These are phyloP conservation scores for Fraxinus quadrangulata DNA, from an alignment of 257 asterid genomes.

Conservation along the genomic window DNA sequence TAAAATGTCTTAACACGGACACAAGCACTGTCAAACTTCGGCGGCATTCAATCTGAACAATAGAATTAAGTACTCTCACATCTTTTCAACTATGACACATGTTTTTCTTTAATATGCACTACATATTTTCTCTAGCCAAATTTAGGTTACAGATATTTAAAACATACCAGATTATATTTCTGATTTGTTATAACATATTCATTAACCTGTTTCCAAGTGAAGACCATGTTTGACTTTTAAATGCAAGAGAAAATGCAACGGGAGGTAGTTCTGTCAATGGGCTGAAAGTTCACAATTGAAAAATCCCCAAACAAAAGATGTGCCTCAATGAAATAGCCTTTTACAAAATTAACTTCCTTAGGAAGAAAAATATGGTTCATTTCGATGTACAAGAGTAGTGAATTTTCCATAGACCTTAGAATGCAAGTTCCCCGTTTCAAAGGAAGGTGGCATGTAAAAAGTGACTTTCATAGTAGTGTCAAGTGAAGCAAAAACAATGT, in stretches of 20 bases:
- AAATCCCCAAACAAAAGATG: neutral
- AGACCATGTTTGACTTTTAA: neutral
- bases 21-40: neutral
- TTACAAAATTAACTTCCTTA: neutral
- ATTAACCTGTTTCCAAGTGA: neutral
- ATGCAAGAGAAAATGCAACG: neutral
- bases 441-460: neutral
- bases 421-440: neutral
- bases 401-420: neutral
- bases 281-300: neutral
- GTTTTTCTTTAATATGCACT: too few relatives aligned
- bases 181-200: neutral
- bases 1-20: neutral
- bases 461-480: neutral
- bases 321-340: neutral
- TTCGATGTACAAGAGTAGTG: neutral
- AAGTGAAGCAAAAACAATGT: neutral
- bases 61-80: neutral
- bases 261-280: neutral
- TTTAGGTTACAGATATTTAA: neutral
- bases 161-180: neutral
- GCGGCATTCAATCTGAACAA: neutral
- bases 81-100: neutral
- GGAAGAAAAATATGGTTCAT: neutral
- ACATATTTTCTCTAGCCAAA: too few relatives aligned